Base-by-base conservation (phyloP, 2,329 filamentous ascomycete species). In the Chaetomium globosum region DNA sequence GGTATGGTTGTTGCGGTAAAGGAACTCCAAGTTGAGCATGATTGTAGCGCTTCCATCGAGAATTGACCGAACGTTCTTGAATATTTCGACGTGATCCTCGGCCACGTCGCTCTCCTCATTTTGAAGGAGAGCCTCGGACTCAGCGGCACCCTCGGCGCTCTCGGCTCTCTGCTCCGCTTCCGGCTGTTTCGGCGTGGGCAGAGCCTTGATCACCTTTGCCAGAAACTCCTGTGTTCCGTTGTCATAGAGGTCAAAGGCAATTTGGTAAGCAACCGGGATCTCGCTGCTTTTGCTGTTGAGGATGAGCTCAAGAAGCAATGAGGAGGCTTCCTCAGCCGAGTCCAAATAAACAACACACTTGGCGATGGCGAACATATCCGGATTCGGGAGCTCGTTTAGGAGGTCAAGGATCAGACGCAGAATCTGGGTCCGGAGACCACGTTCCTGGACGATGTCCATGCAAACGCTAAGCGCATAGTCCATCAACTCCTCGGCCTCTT, bases 141-240 rank as follows among this genome's bases (percentile, higher is more conserved):
- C 84, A 3, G 75, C 74, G 12, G 78, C 72, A 13, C 78, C 77
- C 13, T 79, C 76, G 61, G 75, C 77, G 26, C 83, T 80, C 26
- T 26, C 76, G 61, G 75, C 77, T 23, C 83, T 80, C 31, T 83
- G 80, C 48, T 84, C 75, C 58, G 75, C 69, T 65, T 80, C 77
- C 16, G 77, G 68, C 61, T 78, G 79, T 67, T 83, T 80, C 13
- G 77, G 67, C 70, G 74, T 82, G 0, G 93, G 91, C 36, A 98
- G 81, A 54, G 91, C 88, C 65, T 91, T 87, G 74, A 94, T 89
- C 53, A 99, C 91, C 79, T 95, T 97, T 71, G 89, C 88, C 28
- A 99, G 79, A 73, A 99, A 99, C 75, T 98, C 95, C 73, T 99
- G 95, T 0, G 95, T 98, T 71, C 95, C 95, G 74, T 99, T 99